Evolutionary conservation across 176 grass and related monocot species (phyloP), one percentile per base, ranked within the genome.

Genomic region (Leersia perrieri): DNA sequence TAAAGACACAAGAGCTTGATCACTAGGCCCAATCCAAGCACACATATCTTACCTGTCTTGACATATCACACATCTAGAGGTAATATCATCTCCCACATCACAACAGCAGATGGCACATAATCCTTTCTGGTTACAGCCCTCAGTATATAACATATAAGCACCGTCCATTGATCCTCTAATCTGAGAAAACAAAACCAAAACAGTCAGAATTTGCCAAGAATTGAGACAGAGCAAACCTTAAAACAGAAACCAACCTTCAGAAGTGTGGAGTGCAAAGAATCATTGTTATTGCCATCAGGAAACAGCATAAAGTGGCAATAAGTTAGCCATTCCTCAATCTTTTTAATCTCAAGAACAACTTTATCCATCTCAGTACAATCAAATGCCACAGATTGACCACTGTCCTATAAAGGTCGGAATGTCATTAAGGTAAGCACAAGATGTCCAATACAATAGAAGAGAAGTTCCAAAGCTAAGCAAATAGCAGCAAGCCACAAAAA

Each of bases 301-400:
- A 88, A 72, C 35, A 97, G 67, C 75, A 78, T 61, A 70, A 26
- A 55, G 64, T 73, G 58, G 71, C 94, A 94, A 42, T 76, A 61
- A 44, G 71, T 74, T 61, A 92, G 73, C 94, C 94, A 97, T 40
- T 85, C 87, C 75, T 97, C 92, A 35, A 94, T 83, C 79, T 92
- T 94, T 85, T 86, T 82, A 79, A 92, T 87, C 85, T 94, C 92
- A 74, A 74, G 32, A 69, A 84, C 64, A 75, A 97, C 80, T 72
- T 87, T 94, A 79, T 94, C 80, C 85, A 92, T 88, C 78, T 94
- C 92, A 77, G 64, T 45, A 69, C 92, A 97, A 81, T 82, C 75
- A 85, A 97, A 90, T 67, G 88, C 94, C 84, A 77, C 65, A 86
- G 80, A 71, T 70, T 83, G 66, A 14, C 94, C 85, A 84, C 60